Evolutionary conservation across 805 yeast species (phyloP).

Genomic region (Ogataea parapolymorpha): DNA sequence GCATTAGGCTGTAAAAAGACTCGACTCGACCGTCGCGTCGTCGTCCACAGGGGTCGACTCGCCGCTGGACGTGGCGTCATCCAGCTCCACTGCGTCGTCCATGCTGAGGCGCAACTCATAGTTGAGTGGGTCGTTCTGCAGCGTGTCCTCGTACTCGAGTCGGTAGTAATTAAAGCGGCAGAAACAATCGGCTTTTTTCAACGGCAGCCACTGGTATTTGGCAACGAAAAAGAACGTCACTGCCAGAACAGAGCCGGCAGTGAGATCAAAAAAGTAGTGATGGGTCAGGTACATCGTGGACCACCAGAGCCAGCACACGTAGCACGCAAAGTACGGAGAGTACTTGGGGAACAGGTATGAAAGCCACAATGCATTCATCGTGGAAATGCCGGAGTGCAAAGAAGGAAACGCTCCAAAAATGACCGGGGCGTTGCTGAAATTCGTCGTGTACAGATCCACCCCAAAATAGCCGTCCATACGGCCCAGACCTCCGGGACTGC

Average conservation of each 20-base stretch:
- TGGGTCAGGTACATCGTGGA: slow-evolving; percentile 97
- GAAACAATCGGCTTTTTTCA: slow-evolving; percentile 45
- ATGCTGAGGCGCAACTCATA: slow-evolving; percentile 8
- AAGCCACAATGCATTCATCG: slow-evolving; percentile 84
- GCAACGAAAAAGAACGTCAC: slow-evolving; percentile 66
- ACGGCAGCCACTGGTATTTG: slow-evolving; percentile 63
- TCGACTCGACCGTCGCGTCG: slow-evolving; percentile 19
- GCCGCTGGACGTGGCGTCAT: slow-evolving; percentile 20
- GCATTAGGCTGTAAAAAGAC: slow-evolving; percentile 17
- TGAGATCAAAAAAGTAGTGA: slow-evolving; percentile 88
- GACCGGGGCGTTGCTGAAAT: slow-evolving; percentile 79
- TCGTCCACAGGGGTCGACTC: slow-evolving; percentile 22
- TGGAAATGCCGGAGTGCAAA: slow-evolving; percentile 87
- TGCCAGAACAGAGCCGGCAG: slow-evolving; percentile 81
- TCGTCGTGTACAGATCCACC: slow-evolving; percentile 73
- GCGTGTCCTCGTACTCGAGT: slow-evolving; percentile 34
- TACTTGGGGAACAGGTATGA: slow-evolving; percentile 73
- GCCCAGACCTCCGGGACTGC: slow-evolving; percentile 91
- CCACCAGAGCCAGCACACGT: slow-evolving; percentile 97
- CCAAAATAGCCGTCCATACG: slow-evolving; percentile 79
- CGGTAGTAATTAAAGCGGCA: slow-evolving; percentile 68
- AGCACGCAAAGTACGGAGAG: slow-evolving; percentile 59
- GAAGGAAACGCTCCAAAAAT: slow-evolving; percentile 78
- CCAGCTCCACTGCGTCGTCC: slow-evolving; percentile 16
- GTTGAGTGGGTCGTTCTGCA: slow-evolving; percentile 34